Evolutionary conservation across 2,329 filamentous ascomycete genomes (phyloP).

Genomic region (Coccinonectria pachysandricola): DNA sequence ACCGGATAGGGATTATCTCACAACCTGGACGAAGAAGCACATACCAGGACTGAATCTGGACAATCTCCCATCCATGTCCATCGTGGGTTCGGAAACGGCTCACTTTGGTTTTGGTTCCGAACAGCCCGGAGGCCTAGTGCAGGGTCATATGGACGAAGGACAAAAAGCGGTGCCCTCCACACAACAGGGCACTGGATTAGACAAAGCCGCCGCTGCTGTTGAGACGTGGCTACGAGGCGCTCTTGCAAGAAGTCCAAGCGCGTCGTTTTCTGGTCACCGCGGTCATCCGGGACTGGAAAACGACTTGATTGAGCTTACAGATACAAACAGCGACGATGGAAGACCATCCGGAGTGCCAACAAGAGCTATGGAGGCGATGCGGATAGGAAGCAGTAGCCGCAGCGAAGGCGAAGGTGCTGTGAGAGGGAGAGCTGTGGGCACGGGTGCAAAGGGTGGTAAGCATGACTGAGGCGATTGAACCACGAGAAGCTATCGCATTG

Average conservation of each 20-base stretch:
- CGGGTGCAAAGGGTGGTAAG: slow-evolving; percentile 34
- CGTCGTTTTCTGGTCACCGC: slow-evolving; percentile 34
- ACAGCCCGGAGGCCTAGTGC: slow-evolving; percentile 34
- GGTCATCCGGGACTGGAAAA: slow-evolving; percentile 30
- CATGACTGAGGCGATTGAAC: too few species aligned
- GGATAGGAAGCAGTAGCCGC: slow-evolving; percentile 25
- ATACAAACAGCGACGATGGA: slow-evolving; percentile 48
- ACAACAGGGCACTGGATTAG: slow-evolving; percentile 49
- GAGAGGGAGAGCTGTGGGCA: slow-evolving; percentile 26
- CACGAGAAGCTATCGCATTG: too few species aligned
- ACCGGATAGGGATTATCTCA: slow-evolving; percentile 74
- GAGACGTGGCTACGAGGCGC: slow-evolving; percentile 87
- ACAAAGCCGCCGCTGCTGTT: slow-evolving; percentile 76
- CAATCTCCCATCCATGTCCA: slow-evolving; percentile 53
- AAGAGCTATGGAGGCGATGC: slow-evolving; percentile 22
- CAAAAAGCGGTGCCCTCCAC: slow-evolving; percentile 30
- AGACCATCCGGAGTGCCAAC: slow-evolving; percentile 16
- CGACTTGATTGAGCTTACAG: slow-evolving; percentile 64
- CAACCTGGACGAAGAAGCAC: slow-evolving; percentile 74
- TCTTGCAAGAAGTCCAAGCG: slow-evolving; percentile 51
- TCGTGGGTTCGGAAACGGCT: slow-evolving; percentile 51
- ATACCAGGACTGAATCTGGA: slow-evolving; percentile 69
- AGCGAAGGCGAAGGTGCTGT: slow-evolving; percentile 28
- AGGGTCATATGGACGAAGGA: slow-evolving; percentile 40
- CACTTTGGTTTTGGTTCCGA: slow-evolving; percentile 41